Evolutionary conservation across 2,329 filamentous ascomycete genomes (phyloP).

Genomic region (Penicillium digitatum): DNA sequence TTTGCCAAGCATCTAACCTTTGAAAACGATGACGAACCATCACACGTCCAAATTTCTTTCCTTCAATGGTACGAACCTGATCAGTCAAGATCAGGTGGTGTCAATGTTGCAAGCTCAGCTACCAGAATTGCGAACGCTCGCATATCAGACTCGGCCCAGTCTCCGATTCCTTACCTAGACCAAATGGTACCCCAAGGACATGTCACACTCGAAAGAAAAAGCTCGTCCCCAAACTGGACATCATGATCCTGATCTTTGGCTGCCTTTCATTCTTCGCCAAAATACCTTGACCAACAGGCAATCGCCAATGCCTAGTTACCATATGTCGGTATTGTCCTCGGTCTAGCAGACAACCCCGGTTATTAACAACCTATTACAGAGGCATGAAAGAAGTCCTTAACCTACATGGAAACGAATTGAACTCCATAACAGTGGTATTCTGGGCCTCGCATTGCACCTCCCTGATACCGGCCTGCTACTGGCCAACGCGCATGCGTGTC

Average conservation of each 20-base stretch:
- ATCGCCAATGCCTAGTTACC: conserved; percentile 45
- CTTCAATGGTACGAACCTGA: background rate
- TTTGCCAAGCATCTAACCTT: background rate
- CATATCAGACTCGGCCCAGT: background rate
- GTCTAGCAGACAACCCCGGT: background rate
- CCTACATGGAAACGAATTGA: conserved; percentile 24
- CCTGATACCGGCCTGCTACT: conserved; percentile 43
- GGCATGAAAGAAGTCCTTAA: conserved; percentile 27
- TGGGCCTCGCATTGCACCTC: conserved; percentile 42
- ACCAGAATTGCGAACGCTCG: background rate
- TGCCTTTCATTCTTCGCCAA: conserved; percentile 49
- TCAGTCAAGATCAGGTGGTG: background rate
- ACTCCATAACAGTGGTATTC: conserved; percentile 26
- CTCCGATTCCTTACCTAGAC: conserved; percentile 7
- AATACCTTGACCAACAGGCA: conserved; percentile 46
- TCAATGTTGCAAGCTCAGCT: background rate
- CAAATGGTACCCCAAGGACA: conserved; percentile 16
- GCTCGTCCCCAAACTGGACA: conserved; percentile 49
- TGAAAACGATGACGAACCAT: background rate
- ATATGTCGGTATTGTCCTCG: background rate
- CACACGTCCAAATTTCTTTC: background rate
- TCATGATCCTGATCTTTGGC: conserved; percentile 42
- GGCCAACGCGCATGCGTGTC: conserved; percentile 29
- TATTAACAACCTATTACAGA: background rate
- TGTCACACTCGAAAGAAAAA: conserved; percentile 36